phyloP scores from a whole-genome alignment of 108 stramenopile genomes.

The Discostella stelligeroides region DNA sequence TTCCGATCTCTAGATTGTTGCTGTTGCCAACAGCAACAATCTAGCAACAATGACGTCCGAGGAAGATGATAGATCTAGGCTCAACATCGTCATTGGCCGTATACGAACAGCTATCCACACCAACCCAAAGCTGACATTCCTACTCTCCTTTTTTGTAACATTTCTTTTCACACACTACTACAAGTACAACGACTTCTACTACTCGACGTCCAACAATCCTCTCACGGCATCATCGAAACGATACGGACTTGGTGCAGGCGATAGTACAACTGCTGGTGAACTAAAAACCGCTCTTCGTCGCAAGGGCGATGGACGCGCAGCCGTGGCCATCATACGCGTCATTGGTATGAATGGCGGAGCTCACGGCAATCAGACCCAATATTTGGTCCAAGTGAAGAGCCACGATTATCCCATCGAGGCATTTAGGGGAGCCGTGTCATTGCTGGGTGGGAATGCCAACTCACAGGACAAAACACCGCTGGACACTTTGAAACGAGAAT shows the following conservation, averaged over 20 bases:
- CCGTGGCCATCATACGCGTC: constrained; percentile 49
- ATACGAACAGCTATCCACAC: constrained; percentile 17
- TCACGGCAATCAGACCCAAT: constrained; percentile 17
- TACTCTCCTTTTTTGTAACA: constrained; percentile 24
- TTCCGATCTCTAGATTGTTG: too few species aligned
- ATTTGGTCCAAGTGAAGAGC: constrained; percentile 49
- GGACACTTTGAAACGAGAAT: constrained; percentile 42
- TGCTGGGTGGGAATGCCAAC: constrained; percentile 46
- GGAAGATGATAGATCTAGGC: neutral
- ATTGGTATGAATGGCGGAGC: constrained; percentile 3
- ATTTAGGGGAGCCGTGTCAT: constrained; percentile 43
- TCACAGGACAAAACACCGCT: constrained; percentile 24
- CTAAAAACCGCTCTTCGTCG: constrained; percentile 27
- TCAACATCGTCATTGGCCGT: neutral
- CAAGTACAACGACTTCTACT: constrained; percentile 5
- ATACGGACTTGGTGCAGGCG: constrained; percentile 37
- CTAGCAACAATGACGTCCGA: neutral
- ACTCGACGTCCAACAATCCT: constrained; percentile 6
- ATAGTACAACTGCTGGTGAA: constrained; percentile 21
- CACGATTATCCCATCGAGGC: constrained; percentile 51
- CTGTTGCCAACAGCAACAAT: neutral
- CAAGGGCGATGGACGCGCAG: constrained; percentile 39
- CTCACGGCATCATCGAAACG: constrained; percentile 13
- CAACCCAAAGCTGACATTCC: constrained; percentile 18
- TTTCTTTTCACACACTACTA: neutral